Conservation (phyloP, 805 yeast species). For the Zygoascus biomembranicola region DNA sequence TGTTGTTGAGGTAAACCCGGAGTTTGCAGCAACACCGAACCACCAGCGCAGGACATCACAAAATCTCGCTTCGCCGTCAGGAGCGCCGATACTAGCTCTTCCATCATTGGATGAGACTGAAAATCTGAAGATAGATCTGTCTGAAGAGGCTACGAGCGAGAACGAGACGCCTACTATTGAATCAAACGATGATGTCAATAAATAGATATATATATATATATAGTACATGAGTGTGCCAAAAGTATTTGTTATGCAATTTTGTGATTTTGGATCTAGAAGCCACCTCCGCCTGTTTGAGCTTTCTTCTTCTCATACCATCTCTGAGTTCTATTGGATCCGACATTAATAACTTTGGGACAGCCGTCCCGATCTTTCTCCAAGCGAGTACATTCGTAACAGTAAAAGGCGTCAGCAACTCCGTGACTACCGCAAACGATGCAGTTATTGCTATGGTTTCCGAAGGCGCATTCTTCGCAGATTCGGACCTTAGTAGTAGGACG, state of each 20-base stretch:
- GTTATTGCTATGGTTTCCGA: conserved; percentile 51
- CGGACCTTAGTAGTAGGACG: conserved; percentile 58
- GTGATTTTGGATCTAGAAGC: not conserved
- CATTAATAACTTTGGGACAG: conserved; percentile 75
- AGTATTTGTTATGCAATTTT: not conserved
- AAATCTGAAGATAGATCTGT: no score
- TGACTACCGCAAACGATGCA: conserved; percentile 74
- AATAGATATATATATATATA: no score
- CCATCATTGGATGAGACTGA: no score
- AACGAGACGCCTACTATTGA: no score
- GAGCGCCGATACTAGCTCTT: no score
- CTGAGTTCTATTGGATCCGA: conserved; percentile 71
- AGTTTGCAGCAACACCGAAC: conserved; percentile 19
- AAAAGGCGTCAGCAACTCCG: conserved; percentile 65
- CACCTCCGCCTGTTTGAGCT: not conserved
- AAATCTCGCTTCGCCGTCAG: not conserved
- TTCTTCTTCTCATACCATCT: conserved; percentile 45
- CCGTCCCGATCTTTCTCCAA: conserved; percentile 83
- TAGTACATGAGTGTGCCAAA: not conserved
- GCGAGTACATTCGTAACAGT: conserved; percentile 77
- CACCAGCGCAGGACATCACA: conserved; percentile 13
- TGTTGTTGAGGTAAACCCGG: conserved; percentile 27
- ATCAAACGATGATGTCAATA: no score
- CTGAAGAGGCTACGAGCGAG: no score
- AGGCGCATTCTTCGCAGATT: conserved; percentile 79